Evolutionary conservation across 1,284 basidiomycete genomes (phyloP), one percentile per base, ranked within the genome.

Genomic region (Xerocomus amazonicus): DNA sequence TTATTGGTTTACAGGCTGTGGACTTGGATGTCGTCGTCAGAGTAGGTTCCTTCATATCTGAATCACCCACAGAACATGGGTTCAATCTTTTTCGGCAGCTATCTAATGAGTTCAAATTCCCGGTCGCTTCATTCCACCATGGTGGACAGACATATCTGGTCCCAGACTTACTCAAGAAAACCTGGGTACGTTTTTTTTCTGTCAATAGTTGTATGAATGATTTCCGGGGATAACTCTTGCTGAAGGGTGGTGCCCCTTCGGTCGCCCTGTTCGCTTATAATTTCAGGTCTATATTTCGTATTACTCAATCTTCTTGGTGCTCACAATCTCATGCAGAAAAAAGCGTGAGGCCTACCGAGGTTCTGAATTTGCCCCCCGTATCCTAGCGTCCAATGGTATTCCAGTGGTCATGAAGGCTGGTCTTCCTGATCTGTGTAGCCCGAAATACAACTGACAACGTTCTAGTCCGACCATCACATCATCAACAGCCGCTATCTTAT

Each of bases 401-500:
- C 67, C 71, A 2, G 79, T 87, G 14, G 71, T 77, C 27, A 75
- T 80, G 72, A 80, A 80, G 71, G 72, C 67, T 42, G n/a, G 55
- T 51, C 8, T 13, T 35, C 19, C 14, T 36, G 8, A 3, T 16
- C 29, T 8, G 12, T 12, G 19, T 23, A 16, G 8, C n/a, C 26
- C 16, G 8, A 43, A 16, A 13, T 9, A 1, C 29, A 14, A 9
- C 37, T 53, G 16, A 56, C 16, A 26, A 17, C 3, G 12, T 35
- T 35, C 6, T 29, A 76, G 74, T 74, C 71, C 31, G 75, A 76
- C 51, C 74, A 76, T 52, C 68, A 72, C 3, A 72, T 73, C 3
- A 57, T 84, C 12, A 78, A 86, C 58, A 80, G 79, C 23, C 73
- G 85, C 4, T 79, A 77, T 59, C 69, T 88, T 9, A 58, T 84